Evolutionary conservation across 345 rosid species (phyloP), one percentile per base, ranked within the genome.

Genomic region (Moricandia moricandioides): DNA sequence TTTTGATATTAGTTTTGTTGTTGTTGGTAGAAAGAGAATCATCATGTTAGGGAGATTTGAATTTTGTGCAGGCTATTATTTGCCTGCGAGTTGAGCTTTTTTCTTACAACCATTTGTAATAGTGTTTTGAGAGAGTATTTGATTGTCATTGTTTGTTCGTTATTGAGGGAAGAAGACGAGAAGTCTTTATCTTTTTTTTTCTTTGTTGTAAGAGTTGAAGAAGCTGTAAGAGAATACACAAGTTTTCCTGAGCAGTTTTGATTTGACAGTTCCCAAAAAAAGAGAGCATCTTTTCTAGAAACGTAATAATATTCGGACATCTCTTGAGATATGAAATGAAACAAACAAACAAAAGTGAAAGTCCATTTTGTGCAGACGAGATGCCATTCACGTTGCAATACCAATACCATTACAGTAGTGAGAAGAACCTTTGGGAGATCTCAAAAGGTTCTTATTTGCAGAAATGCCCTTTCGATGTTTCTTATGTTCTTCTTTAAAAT

Each of bases 391-490:
- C 11, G 70, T 69, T 56, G 65, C 75, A 49, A 76, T 63, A 49
- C 6, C 75, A 49, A 76, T 63, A 49, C 6, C 54, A 45, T 45
- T 45, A 70, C 80, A 71, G 26, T 69, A 55, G 59, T 55, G 51
- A 4, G 52, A 3, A 3, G 80, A 69, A 81, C 92, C 93, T 83
- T 90, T 89, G 88, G 89, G 89, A 85, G 91, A 89, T 89, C 87
- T 87, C 95, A 84, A 88, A 80, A 83, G 93, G 52, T 79, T 71
- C 7, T 5, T 59, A 71, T 5, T 76, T 54, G 69, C 85, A 87
- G 35, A 16, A 71, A 31, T 16, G 34, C 64, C 68, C 81, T 80
- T 77, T 89, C 92, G 97, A 79, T 74, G 83, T 80, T 77, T 83
- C 90, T 96, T 73, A 86, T 79, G 88, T 7, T 62, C 34, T 54